Base-by-base conservation (phyloP, 768 basidiomycete species). In the Cyclocybe aegerita region DNA sequence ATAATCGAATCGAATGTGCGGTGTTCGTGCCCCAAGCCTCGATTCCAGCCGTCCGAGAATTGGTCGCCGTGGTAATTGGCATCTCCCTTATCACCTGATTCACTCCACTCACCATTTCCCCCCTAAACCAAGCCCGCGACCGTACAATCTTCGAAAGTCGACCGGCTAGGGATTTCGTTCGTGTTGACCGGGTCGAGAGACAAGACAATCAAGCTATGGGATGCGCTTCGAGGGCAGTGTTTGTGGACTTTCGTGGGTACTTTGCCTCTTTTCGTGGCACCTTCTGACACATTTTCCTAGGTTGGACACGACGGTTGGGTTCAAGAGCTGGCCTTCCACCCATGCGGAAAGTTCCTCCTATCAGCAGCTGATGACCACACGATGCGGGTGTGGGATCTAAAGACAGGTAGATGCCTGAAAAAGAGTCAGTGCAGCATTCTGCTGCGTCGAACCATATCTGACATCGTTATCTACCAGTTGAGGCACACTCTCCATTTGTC, bases 361-460 rank as follows among this genome's bases (percentile, higher is more conserved):
- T 93, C 92, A 7, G 90, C 88, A 4, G 89, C 90, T 9, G 93
- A 96, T 65, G 93, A 96, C 75, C 90, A 93, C 69, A 90, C 90
- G 8, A 82, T 95, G 57, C 83, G 90, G 7, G 79, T 95, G 7
- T 96, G 93, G 93, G 93, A 95, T 60, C 73, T 96, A 33, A 77
- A 80, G 38, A 89, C 88, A 2, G 93, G 93, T 0, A 79, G 92
- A 54, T 93, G 92, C 65, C 76, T 86, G 56, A 93, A 91, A 73
- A 89, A 65, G 55, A 62, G 64, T 63, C 23, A 7, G 62, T 52
- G 17, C 39, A 9, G 4, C 5, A 14, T 44, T 39, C 15, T 17
- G 39, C 2, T 41, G n/a, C 3, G 3, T 33, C 1, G n/a, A 17
- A 23, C 8, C 36, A 30, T 4, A 31, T 5, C 43, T 48, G 36